Evolutionary conservation across 805 yeast species (phyloP), one percentile per base, ranked within the genome.

Genomic region (Yarrowia hollandica): DNA sequence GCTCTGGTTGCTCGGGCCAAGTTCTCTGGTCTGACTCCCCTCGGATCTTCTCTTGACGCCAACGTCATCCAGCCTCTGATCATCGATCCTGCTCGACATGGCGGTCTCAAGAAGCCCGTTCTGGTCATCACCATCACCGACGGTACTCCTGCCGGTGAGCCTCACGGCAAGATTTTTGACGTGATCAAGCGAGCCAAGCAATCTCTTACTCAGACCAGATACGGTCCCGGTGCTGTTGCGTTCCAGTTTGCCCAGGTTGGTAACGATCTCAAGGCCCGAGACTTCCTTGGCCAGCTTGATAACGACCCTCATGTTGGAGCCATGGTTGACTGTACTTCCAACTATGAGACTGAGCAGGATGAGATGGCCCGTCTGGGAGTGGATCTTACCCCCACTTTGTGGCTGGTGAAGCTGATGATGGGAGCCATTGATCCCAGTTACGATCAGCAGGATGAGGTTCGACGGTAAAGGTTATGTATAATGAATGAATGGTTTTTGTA

Each of bases 231-330:
- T 7, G 65, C 71, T 12, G 64, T 68, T 16, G 68, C 70, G 10
- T 65, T 69, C 63, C 71, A 69, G 62, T 68, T 69, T 39, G 69
- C 71, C 12, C 72, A 69, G 58, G 72, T 69, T 21, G 72, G 72
- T 11, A 65, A 63, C 55, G 72, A 69, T 60, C 41, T 66, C 33
- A 64, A 66, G 56, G 72, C 72, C 6, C 59, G 69, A 15, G 64
- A 68, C 19, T 69, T 68, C 63, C 59, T 69, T 8, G 62, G 62
- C n/a, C 54, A 62, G 59, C 64, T 69, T 14, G 71, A 68, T 39
- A 56, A 61, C 25, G 70, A 68, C 42, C 67, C 62, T 14, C 62
- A 61, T 8, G 69, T 67, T 22, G 72, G 72, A 21, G 41, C 34
- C 10, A 48, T 67, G 61, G 69, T 69, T 12, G 72, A 69, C 46